These are phyloP conservation scores for Penicillium malachiteum DNA, from an alignment of 495 filamentous ascomycete genomes.

Conservation along the genomic window DNA sequence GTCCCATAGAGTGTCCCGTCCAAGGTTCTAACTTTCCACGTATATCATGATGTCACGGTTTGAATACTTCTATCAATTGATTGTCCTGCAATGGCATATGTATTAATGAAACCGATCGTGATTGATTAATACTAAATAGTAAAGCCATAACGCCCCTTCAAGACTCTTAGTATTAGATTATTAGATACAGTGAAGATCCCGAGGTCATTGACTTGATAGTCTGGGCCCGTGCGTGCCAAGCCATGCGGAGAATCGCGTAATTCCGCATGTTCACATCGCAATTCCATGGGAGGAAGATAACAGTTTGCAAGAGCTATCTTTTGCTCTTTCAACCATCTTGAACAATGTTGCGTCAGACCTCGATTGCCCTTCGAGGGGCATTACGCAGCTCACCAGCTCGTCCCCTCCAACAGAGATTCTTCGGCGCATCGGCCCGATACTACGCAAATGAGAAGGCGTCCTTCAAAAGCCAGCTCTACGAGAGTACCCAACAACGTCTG, in stretches of 20 bases:
- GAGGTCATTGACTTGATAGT: no score
- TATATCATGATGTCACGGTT: no score
- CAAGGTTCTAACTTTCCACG: no score
- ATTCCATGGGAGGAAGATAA: neutral
- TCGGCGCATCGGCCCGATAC: constrained; percentile 21
- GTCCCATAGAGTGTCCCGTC: no score
- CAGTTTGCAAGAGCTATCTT: neutral
- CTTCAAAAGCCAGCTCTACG: constrained; percentile 85
- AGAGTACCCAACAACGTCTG: constrained; percentile 76
- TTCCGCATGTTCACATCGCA: neutral
- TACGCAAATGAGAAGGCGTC: constrained; percentile 34
- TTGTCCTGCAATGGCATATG: no score
- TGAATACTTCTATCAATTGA: no score
- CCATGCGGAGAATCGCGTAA: constrained; percentile 3
- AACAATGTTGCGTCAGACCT: constrained; percentile 21
- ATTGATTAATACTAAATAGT: no score
- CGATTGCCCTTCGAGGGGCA: constrained; percentile 18
- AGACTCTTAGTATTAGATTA: no score
- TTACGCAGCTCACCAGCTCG: constrained; percentile 22
- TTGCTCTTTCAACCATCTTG: constrained; percentile 5
- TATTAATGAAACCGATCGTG: no score
- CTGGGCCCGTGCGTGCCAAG: neutral
- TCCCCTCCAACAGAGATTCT: constrained; percentile 17
- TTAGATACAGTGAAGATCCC: no score
- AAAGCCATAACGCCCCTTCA: no score